Conservation (phyloP, 371 early-diverging fungal genomes). For the Mucor circinelloides region DNA sequence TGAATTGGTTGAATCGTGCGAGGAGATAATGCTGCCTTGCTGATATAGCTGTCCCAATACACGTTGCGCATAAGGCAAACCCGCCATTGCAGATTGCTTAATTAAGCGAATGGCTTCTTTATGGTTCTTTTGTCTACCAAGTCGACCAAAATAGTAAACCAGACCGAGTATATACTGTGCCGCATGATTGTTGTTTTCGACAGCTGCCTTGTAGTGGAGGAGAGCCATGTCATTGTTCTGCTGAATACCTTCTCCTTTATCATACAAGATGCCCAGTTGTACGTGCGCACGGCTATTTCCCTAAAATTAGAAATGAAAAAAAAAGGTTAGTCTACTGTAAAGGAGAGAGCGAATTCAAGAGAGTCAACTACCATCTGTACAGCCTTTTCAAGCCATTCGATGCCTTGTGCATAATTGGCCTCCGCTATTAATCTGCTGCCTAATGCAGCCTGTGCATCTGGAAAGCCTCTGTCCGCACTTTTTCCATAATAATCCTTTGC, state of each 20-base stretch:
- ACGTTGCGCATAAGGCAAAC: constrained; percentile 47
- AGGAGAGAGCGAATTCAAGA: neutral
- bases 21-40: constrained; percentile 15
- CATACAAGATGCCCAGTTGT: constrained; percentile 46
- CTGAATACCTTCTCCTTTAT: constrained; percentile 40
- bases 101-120: constrained; percentile 42
- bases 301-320: constrained; percentile 14
- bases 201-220: constrained; percentile 43
- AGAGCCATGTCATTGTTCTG: constrained; percentile 34
- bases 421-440: constrained; percentile 39
- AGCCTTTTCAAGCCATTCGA: constrained; percentile 47
- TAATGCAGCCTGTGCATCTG: constrained; percentile 52
- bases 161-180: constrained; percentile 50
- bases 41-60: constrained; percentile 50
- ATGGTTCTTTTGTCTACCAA: constrained; percentile 33
- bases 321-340: neutral
- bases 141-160: constrained; percentile 37
- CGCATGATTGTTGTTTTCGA: constrained; percentile 31
- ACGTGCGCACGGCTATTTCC: constrained; percentile 44
- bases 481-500: constrained; percentile 35
- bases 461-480: constrained; percentile 46
- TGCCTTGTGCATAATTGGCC: constrained; percentile 29
- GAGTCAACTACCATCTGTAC: constrained; percentile 31
- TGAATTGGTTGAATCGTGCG: constrained; percentile 20
- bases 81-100: constrained; percentile 37